A percentile compares a stretch with the other conserved stretches of the same genome.
Evolutionary conservation across 208 protist genomes (phyloP).

Genomic region (Wallacemonas collosoma): DNA sequence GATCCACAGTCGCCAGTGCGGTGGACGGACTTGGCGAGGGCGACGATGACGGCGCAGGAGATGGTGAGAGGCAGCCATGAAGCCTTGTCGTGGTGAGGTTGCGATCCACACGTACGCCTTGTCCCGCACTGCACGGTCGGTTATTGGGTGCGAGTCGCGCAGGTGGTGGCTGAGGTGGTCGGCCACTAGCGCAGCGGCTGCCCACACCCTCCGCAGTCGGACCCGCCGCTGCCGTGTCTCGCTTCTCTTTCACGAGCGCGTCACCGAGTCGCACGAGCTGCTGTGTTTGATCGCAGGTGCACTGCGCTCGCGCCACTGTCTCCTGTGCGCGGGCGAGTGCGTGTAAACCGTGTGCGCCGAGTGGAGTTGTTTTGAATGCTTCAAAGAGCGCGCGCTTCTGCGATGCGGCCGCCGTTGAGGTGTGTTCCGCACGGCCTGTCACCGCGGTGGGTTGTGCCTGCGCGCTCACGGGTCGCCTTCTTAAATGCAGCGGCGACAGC

Average conservation of each 20-base stretch:
- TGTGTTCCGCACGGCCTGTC: no score
- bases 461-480: no score
- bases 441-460: no score
- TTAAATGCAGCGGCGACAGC: no score
- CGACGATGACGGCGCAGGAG: background rate
- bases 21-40: background rate
- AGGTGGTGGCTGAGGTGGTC: no score
- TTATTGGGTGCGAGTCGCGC: background rate
- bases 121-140: background rate
- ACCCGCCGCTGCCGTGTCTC: background rate
- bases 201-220: no score
- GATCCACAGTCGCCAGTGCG: background rate
- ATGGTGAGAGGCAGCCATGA: background rate
- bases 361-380: slow-evolving; percentile 54
- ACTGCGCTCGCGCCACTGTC: slow-evolving; percentile 22
- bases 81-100: background rate
- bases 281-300: slow-evolving; percentile 35
- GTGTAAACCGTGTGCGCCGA: slow-evolving; percentile 24
- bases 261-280: background rate
- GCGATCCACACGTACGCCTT: background rate
- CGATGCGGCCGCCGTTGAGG: no score
- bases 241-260: background rate
- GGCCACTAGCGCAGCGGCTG: no score
- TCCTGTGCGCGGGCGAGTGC: slow-evolving; percentile 29
- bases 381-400: slow-evolving; percentile 57